These are phyloP conservation scores for Metarhizium brunneum DNA, from an alignment of 2,329 filamentous ascomycete genomes.

Conservation along the genomic window DNA sequence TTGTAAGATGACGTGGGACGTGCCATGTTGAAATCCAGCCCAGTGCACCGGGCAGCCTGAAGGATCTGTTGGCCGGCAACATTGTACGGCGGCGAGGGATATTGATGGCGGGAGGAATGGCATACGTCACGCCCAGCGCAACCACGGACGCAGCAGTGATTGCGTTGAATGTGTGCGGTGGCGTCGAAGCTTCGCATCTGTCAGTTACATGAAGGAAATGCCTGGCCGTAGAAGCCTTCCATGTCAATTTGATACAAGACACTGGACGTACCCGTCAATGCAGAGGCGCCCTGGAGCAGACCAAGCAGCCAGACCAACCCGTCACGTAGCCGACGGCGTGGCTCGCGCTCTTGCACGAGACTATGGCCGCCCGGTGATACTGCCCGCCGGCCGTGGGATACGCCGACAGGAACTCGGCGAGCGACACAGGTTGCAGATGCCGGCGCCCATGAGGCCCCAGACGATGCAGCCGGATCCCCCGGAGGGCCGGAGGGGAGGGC, in stretches of 20 bases:
- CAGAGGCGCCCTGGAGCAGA: constrained; percentile 41
- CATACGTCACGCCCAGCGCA: constrained; percentile 64
- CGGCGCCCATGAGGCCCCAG: constrained; percentile 56
- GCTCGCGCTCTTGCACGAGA: constrained; percentile 51
- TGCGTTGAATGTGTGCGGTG: constrained; percentile 52
- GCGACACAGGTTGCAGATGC: constrained; percentile 59
- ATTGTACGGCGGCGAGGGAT: constrained; percentile 55
- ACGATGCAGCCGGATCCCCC: constrained; percentile 64
- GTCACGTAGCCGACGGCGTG: constrained; percentile 60
- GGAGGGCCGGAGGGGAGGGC: constrained; percentile 61
- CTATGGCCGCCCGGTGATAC: constrained; percentile 63
- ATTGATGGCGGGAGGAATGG: constrained; percentile 64
- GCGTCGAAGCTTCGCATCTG: constrained; percentile 34
- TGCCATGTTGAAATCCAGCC: constrained; percentile 27
- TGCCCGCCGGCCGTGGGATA: constrained; percentile 52
- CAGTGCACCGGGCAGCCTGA: constrained; percentile 25
- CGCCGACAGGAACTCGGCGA: constrained; percentile 62
- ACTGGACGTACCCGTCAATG: constrained; percentile 25
- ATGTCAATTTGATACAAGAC: background rate
- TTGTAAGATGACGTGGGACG: background rate
- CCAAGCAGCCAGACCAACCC: constrained; percentile 52
- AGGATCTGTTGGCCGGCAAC: constrained; percentile 42
- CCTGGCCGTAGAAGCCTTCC: too few species aligned
- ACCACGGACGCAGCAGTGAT: constrained; percentile 67
- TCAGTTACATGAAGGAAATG: background rate